Evolutionary conservation across 2,329 filamentous ascomycete species (phyloP).

Genomic region (Clathrospora elynae): DNA sequence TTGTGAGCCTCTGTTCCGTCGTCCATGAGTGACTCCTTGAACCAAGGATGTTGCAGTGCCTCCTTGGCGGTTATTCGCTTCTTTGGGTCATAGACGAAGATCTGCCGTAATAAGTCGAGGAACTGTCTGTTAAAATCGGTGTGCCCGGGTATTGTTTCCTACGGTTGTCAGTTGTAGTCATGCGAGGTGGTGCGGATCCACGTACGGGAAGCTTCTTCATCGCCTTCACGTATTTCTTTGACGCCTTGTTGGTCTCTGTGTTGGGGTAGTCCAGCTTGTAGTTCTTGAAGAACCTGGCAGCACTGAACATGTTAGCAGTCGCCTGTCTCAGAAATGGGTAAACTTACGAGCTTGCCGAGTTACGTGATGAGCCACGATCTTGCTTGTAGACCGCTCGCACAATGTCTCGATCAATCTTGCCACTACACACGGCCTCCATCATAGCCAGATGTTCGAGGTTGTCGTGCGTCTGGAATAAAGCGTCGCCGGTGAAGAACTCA

Average conservation of each 20-base stretch:
- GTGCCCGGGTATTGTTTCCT: conserved; percentile 67
- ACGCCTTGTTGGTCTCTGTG: conserved; percentile 65
- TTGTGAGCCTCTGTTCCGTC: conserved; percentile 69
- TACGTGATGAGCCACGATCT: conserved; percentile 55
- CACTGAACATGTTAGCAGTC: conserved; percentile 40
- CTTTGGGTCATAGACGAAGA: conserved; percentile 71
- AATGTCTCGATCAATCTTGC: conserved; percentile 60
- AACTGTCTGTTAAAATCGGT: conserved; percentile 66
- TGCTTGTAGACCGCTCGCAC: conserved; percentile 59
- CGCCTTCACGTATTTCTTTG: conserved; percentile 69
- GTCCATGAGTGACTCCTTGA: conserved; percentile 66
- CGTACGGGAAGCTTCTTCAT: conserved; percentile 67
- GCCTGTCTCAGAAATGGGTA: background rate
- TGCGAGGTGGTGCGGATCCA: conserved; percentile 4
- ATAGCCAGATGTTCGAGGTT: conserved; percentile 71
- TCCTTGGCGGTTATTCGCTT: conserved; percentile 68
- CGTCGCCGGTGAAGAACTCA: conserved; percentile 71
- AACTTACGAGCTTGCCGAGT: conserved; percentile 62
- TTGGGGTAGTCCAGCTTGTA: conserved; percentile 68
- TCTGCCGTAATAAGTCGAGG: conserved; percentile 65
- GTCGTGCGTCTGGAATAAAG: conserved; percentile 71
- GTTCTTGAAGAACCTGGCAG: conserved; percentile 59
- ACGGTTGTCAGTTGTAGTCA: conserved; percentile 14
- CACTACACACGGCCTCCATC: conserved; percentile 68
- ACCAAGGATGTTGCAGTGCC: conserved; percentile 69